These are phyloP conservation scores for Sclerotinia subarctica DNA, from an alignment of 2,329 filamentous ascomycete genomes.

Conservation along the genomic window DNA sequence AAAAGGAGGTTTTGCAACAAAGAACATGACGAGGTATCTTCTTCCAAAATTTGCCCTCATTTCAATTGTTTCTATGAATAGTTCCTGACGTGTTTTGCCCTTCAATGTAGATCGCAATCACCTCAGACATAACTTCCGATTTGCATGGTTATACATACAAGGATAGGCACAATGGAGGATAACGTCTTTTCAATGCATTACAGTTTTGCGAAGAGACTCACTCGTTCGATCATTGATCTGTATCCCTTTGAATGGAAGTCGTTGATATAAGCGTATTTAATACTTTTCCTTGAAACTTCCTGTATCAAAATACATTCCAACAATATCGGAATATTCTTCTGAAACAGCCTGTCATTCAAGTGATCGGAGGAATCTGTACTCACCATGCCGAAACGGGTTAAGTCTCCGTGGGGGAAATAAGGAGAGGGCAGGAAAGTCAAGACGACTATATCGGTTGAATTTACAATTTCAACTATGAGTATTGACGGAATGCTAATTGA, in stretches of 20 bases:
- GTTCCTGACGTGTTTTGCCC: constrained; percentile 3
- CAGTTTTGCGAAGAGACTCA: neutral
- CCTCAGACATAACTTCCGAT: constrained; percentile 11
- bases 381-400: neutral
- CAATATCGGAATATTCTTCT: constrained; percentile 8
- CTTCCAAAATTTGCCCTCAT: neutral
- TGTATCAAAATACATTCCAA: neutral
- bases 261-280: neutral
- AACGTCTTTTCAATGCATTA: constrained; percentile 4
- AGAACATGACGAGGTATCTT: neutral
- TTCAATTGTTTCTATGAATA: constrained; percentile 1
- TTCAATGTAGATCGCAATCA: constrained; percentile 12
- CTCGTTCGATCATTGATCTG: neutral
- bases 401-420: neutral
- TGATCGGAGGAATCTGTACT: neutral
- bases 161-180: neutral
- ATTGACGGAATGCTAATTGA: neutral
- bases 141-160: constrained; percentile 12
- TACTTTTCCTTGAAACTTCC: neutral
- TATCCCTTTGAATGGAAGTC: neutral
- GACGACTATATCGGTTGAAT: neutral
- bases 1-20: constrained; percentile 1
- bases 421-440: neutral
- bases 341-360: neutral
- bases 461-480: neutral